Conservation (phyloP, 164 flowering plant genomes). For the Paratinospora sagittata region DNA sequence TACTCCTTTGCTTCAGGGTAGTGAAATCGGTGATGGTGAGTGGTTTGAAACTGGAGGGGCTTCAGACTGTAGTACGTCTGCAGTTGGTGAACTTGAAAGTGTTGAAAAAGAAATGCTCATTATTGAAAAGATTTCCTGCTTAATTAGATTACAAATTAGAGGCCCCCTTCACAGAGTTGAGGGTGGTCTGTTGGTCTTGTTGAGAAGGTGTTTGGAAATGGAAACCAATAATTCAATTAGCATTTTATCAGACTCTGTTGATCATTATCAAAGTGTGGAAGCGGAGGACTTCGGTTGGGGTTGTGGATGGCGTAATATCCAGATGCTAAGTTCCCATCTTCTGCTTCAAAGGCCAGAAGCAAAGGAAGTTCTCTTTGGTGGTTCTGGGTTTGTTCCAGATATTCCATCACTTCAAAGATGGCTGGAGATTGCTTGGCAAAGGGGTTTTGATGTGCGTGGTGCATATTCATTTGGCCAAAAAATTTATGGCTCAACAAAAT, state of each 20-base stretch:
- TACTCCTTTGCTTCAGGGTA: too few relatives aligned
- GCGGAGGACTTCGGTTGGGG: slow-evolving; percentile 85
- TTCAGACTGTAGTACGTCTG: slow-evolving; percentile 6
- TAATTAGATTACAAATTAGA: slow-evolving; percentile 37
- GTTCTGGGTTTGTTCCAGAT: slow-evolving; percentile 74
- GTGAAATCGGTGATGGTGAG: background rate
- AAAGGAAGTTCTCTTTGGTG: slow-evolving; percentile 59
- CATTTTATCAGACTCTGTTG: slow-evolving; percentile 46
- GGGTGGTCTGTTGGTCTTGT: slow-evolving; percentile 54
- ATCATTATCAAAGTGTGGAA: slow-evolving; percentile 60
- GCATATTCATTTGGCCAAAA: too few relatives aligned
- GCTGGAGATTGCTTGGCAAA: slow-evolving; percentile 93
- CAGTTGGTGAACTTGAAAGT: background rate
- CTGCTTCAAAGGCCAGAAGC: slow-evolving; percentile 54
- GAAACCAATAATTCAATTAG: slow-evolving; percentile 36
- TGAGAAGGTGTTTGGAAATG: slow-evolving; percentile 53
- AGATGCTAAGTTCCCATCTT: slow-evolving; percentile 79
- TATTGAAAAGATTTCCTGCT: slow-evolving; percentile 29
- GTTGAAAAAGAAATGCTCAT: slow-evolving; percentile 2
- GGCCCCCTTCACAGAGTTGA: slow-evolving; percentile 41
- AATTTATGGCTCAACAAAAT: slow-evolving; percentile 54
- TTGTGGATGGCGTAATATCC: slow-evolving; percentile 97
- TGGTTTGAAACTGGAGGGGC: background rate
- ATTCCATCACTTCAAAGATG: slow-evolving; percentile 76
- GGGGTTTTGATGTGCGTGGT: too few relatives aligned